These are phyloP conservation scores for Fusarium cicatricum DNA, from an alignment of 2,329 filamentous ascomycete species.

Conservation along the genomic window DNA sequence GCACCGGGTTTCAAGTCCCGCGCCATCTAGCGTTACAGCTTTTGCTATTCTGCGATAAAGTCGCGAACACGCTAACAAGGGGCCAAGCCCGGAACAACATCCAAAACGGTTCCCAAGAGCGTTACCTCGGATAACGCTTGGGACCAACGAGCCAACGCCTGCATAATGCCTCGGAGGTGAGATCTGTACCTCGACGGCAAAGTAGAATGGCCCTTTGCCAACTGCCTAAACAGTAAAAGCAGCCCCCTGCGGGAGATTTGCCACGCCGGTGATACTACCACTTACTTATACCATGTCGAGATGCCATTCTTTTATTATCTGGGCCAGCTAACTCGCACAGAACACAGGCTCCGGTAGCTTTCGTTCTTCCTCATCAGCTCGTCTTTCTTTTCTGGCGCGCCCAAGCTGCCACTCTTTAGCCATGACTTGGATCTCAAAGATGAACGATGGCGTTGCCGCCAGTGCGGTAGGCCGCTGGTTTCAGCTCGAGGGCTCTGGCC, in stretches of 20 bases:
- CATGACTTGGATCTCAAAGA: neutral
- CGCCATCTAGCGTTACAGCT: no score
- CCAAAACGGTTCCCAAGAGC: neutral
- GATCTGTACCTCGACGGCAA: neutral
- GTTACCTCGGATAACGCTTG: neutral
- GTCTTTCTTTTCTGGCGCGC: neutral
- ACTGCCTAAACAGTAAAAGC: no score
- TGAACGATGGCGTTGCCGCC: neutral
- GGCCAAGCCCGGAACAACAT: neutral
- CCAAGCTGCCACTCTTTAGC: neutral
- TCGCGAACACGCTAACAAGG: neutral
- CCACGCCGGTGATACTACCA: no score
- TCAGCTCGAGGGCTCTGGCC: conserved; percentile 81
- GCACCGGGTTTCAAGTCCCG: no score
- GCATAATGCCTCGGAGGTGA: neutral
- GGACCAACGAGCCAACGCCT: neutral
- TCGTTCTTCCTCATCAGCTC: neutral
- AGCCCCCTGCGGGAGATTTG: no score
- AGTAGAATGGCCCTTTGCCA: no score
- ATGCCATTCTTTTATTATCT: no score
- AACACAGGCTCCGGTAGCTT: neutral
- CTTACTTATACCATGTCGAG: no score
- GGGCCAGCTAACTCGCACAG: no score
- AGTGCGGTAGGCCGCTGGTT: conserved; percentile 73
- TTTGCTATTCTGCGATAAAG: no score